phyloP scores from a whole-genome alignment of 1,284 basidiomycete species.

The Austroboletus niveus region DNA sequence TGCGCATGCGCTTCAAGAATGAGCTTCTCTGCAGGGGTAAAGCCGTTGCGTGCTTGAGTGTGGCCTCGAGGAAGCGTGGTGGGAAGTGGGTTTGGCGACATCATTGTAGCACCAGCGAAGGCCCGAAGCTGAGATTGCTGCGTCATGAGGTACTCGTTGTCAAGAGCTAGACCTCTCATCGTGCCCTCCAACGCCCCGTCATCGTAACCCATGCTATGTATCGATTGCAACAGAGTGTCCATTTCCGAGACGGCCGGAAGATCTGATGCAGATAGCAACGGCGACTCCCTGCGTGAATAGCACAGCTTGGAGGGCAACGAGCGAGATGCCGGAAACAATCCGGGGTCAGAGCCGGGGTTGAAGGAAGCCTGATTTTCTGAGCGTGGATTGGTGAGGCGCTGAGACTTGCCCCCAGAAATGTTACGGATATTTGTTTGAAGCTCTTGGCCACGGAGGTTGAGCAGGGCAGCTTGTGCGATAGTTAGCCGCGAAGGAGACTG shows the following conservation, averaged over 20 bases:
- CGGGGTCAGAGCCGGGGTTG: background rate
- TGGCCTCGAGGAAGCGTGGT: conserved; percentile 24
- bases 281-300: conserved; percentile 15
- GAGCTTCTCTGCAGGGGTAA: conserved; percentile 64
- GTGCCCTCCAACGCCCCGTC: conserved; percentile 12
- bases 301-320: conserved; percentile 23
- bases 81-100: conserved; percentile 14
- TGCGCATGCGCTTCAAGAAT: conserved; percentile 59
- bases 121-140: conserved; percentile 25
- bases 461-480: conserved; percentile 71
- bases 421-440: conserved; percentile 22
- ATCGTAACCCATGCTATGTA: conserved; percentile 24
- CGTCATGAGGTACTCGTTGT: conserved; percentile 17
- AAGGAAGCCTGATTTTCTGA: conserved; percentile 5
- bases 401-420: background rate
- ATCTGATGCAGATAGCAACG: conserved; percentile 12
- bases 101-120: conserved; percentile 19
- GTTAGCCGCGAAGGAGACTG: conserved; percentile 61
- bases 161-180: conserved; percentile 13
- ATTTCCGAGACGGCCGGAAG: conserved; percentile 15
- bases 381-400: conserved; percentile 1
- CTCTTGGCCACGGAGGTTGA: conserved; percentile 70
- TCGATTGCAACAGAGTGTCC: conserved; percentile 25
- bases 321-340: conserved; percentile 13
- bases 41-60: conserved; percentile 50